A percentile compares a stretch with the other conserved stretches of the same genome.
Evolutionary conservation across 2,329 filamentous ascomycete species (phyloP).

Genomic region (Aspergillaceae sp.): DNA sequence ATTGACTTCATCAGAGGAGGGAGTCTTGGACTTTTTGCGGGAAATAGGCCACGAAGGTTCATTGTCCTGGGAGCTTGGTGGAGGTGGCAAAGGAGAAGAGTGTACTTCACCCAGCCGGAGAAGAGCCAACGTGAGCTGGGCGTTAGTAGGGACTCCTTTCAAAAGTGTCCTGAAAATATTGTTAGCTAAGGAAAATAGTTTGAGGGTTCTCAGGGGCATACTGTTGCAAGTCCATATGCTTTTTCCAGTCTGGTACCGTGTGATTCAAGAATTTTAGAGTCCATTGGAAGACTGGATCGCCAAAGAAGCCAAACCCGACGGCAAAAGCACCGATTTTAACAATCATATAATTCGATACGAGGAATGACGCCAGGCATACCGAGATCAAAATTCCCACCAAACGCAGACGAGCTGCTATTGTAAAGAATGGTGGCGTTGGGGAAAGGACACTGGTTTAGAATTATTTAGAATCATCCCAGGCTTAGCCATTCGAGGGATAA

Average conservation of each 20-base stretch:
- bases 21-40: conserved; percentile 42
- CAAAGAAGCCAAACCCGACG: conserved; percentile 67
- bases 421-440: conserved; percentile 55
- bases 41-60: conserved; percentile 17
- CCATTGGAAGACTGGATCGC: conserved; percentile 60
- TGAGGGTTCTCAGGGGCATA: conserved; percentile 5
- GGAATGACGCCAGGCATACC: conserved; percentile 44
- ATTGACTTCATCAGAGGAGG: conserved; percentile 52
- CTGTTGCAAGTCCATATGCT: conserved; percentile 64
- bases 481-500: conserved; percentile 2
- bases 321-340: conserved; percentile 59
- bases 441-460: conserved; percentile 44
- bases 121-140: conserved; percentile 72
- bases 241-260: conserved; percentile 62
- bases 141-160: conserved; percentile 76
- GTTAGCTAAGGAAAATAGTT: conserved; percentile 5
- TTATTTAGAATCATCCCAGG: not conserved
- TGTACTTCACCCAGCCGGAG: conserved; percentile 75
- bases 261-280: conserved; percentile 44
- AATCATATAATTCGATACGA: conserved; percentile 53
- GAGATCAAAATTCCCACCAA: conserved; percentile 48
- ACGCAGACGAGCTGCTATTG: conserved; percentile 44
- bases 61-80: conserved; percentile 38
- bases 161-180: conserved; percentile 51
- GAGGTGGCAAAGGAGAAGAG: conserved; percentile 65